Base-by-base conservation (phyloP, 164 flowering plant genomes). In the Vitis cinerea region DNA sequence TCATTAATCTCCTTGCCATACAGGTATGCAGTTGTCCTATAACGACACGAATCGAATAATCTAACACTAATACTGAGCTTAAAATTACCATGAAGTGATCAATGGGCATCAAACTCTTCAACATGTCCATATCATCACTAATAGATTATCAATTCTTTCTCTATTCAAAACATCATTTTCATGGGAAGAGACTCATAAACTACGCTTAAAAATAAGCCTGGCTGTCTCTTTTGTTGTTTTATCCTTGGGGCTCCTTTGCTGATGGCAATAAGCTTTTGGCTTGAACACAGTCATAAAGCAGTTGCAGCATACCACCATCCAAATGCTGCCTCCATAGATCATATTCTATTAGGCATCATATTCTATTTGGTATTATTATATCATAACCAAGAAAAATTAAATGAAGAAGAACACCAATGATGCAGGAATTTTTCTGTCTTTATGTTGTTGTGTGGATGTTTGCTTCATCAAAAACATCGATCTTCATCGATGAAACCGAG, bases 391-490 rank as follows among this genome's bases (percentile, higher is more conserved):
- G 23, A 12, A 66, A 61, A 30, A 29, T 4, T 23, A 23, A 9
- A 27, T 14, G 12, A 9, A 19, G 11, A 14, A 60, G 61, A 49
- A 31, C 11, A 47, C 51, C 9, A 12, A 16, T 8, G 15, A 59
- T 0, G 29, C 13, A 37, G 69, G 71, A 50, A 49, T n/a, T 47
- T 17, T 15, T 56, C 16, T 63, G 77, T 73, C 66, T 17, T 62
- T 63, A 65, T 44, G 53, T 71, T 72, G 72, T 69, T 80, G 78
- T 65, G 76, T 67, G 52, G 49, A 68, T 69, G 62, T 31, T 75
- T 12, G 30, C 2, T 54, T 61, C 81, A 67, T 81, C 63, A 74
- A 70, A 66, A 29, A n/a, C 61, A 83, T 83, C 84, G 80, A 79
- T 59, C n/a, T 55, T 52, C 59, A 58, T 77, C 77, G 87, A 70